Evolutionary conservation across 1,284 basidiomycete species (phyloP).

Genomic region (Stygiomarasmius scandens): DNA sequence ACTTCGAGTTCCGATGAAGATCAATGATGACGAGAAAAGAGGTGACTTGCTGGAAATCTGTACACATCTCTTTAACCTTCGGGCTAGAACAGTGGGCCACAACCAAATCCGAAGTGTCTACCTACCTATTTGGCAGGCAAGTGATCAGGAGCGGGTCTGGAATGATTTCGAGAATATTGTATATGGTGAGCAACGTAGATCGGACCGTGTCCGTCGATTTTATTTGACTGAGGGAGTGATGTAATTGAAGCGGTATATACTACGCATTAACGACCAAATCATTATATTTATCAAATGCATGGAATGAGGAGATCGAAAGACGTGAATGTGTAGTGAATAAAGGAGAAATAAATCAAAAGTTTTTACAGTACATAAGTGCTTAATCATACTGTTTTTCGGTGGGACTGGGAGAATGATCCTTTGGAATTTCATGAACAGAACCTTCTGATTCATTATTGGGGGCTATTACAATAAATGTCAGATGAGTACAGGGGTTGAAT

Average conservation of each 20-base stretch:
- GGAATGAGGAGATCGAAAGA: too few relatives aligned
- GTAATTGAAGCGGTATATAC: neutral
- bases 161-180: slow-evolving; percentile 33
- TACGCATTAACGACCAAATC: neutral
- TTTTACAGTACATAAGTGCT: too few relatives aligned
- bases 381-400: too few relatives aligned
- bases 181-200: slow-evolving; percentile 30
- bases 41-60: slow-evolving; percentile 34
- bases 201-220: slow-evolving; percentile 34
- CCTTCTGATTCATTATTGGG: too few relatives aligned
- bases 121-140: slow-evolving; percentile 34
- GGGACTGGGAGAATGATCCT: too few relatives aligned
- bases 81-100: slow-evolving; percentile 33
- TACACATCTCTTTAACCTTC: slow-evolving; percentile 33
- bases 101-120: slow-evolving; percentile 45
- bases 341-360: too few relatives aligned
- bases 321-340: too few relatives aligned
- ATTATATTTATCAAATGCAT: neutral
- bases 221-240: slow-evolving; percentile 21
- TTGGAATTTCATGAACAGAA: too few relatives aligned
- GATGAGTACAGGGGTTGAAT: too few relatives aligned
- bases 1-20: slow-evolving; percentile 38
- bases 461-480: too few relatives aligned
- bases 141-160: slow-evolving; percentile 33
- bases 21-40: slow-evolving; percentile 26